A percentile compares a stretch with the other conserved stretches of the same genome.
Conservation (phyloP, 768 basidiomycete species). For the Tylopilus felleus region DNA sequence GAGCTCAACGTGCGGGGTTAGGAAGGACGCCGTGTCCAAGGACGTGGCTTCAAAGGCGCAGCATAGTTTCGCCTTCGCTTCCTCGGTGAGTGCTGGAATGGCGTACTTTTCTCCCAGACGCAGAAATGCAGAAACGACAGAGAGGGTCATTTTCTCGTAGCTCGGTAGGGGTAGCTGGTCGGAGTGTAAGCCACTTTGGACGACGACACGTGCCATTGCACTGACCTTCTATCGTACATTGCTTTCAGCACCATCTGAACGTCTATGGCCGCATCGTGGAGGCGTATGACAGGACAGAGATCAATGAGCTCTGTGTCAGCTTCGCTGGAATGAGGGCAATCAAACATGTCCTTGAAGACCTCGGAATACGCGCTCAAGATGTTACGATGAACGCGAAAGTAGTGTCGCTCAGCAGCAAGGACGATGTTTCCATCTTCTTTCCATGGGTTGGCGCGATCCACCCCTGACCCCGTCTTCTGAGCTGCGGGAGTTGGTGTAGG, state of each 20-base stretch:
- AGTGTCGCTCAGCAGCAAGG: constrained; percentile 21
- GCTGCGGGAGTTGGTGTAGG: neutral
- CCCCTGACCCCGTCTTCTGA: neutral
- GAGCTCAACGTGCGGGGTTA: neutral
- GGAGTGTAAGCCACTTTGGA: neutral
- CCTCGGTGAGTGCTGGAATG: constrained; percentile 3
- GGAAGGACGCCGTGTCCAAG: neutral
- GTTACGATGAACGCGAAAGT: constrained; percentile 33
- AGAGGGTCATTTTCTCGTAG: neutral
- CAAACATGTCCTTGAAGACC: constrained; percentile 33
- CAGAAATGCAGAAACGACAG: constrained; percentile 4
- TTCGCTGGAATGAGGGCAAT: neutral
- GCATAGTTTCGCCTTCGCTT: constrained; percentile 7
- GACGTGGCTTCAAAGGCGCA: neutral
- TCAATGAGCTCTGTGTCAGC: constrained; percentile 8
- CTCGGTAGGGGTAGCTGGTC: constrained; percentile 2
- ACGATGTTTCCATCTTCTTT: constrained; percentile 31
- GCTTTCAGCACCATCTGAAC: constrained; percentile 14
- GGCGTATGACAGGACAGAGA: constrained; percentile 15
- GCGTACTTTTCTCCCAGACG: constrained; percentile 19
- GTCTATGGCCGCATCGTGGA: constrained; percentile 12
- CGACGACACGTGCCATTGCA: neutral
- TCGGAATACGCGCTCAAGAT: constrained; percentile 25
- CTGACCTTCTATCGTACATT: constrained; percentile 16
- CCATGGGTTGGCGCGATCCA: constrained; percentile 16